Base-by-base conservation (phyloP, 352 stramenopile genomes). In the Globisporangium lucens region DNA sequence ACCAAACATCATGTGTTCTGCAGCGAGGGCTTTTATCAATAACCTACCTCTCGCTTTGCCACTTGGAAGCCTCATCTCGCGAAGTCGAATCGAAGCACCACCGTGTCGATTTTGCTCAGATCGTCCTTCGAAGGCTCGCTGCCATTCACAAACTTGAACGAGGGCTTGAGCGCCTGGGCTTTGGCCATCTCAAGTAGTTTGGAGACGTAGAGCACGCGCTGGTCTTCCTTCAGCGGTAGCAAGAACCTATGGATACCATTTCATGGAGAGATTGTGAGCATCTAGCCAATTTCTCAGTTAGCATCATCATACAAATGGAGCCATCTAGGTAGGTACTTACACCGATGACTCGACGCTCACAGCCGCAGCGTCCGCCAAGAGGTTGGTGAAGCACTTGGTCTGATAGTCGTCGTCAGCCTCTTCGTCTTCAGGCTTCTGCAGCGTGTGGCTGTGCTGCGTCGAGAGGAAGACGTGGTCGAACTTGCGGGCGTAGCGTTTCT, bases 401-500 rank as follows among this genome's bases (percentile, higher is more conserved):
- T 41, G 35, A 2, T 41, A 65, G 1, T 74, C 60, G 0, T 69
- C 51, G 35, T 41, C 35, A 41, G 35, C 9, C 35, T 41, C 15
- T 0, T 12, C 29, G 10, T 29, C 36, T 22, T n/a, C 22, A 2
- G 1, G 57, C 35, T 68, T 66, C 46, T 89, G 77, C 2, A 93
- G 64, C 49, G 61, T 78, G 61, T 90, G 81, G 33, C 68, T 83
- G 36, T 89, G 75, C 51, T 91, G 85, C 0, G 80, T 80, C 1
- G 85, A 91, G 12, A 93, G 62, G 49, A 91, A 91, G 5, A 79
- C 82, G 52, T 89, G 74, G 63, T 93, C 76, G 56, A 95, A 95
- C 17, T 76, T 61, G 4, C 70, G 67, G 3, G 69, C 41, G 62
- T 95, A 95, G 22, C 83, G 77, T 57, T 89, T 87, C 65, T 89